Conservation (phyloP, 1,284 basidiomycete species). For the Ganoderma lingzhi region DNA sequence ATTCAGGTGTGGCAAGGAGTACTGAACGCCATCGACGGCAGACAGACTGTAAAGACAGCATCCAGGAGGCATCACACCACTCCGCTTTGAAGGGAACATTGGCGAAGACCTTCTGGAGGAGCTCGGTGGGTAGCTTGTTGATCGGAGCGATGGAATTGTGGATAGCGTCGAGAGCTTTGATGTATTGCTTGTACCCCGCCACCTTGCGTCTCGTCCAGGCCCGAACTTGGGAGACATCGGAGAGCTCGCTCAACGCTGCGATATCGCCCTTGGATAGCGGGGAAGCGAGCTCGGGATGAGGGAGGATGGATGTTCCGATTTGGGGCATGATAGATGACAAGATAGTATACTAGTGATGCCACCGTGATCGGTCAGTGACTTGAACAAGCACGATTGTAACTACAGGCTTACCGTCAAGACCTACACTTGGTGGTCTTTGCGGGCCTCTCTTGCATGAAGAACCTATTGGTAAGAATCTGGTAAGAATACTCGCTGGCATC, state of each 20-base stretch:
- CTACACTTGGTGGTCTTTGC: too few species aligned
- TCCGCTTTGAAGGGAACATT: not conserved
- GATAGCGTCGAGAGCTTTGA: not conserved
- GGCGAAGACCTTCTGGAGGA: slow-evolving; percentile 3
- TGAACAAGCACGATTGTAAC: not conserved
- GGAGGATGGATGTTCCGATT: not conserved
- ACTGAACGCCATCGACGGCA: slow-evolving; percentile 13
- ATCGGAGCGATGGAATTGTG: not conserved
- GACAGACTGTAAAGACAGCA: not conserved
- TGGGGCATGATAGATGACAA: not conserved
- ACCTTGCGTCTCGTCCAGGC: not conserved
- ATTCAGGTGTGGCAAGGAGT: not conserved
- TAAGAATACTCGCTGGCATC: too few species aligned
- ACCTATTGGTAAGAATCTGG: too few species aligned
- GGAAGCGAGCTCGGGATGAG: not conserved
- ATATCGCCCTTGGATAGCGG: not conserved
- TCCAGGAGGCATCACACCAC: not conserved
- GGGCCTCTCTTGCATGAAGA: too few species aligned
- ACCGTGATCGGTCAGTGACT: not conserved
- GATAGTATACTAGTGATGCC: not conserved
- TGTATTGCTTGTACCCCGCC: not conserved
- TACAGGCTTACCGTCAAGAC: not conserved
- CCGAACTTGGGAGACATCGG: not conserved
- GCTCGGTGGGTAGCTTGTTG: slow-evolving; percentile 6
- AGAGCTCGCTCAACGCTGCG: not conserved